Evolutionary conservation across 257 asterid species (phyloP), one percentile per base, ranked within the genome.

Genomic region (Haberlea rhodopensis): DNA sequence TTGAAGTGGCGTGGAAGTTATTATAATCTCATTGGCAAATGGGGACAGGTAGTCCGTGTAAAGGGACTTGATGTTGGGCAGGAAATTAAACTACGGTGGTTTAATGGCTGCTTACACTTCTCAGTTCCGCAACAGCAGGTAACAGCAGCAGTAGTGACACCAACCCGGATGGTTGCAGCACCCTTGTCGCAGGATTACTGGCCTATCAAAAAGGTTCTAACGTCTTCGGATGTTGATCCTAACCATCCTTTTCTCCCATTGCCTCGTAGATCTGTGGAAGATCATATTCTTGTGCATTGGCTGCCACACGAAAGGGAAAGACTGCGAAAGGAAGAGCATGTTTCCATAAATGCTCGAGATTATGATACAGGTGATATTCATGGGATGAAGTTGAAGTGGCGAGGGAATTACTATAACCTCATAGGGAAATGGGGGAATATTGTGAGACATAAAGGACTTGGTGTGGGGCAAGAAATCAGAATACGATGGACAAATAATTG

Each of bases 1-100:
- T 43, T 82, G 65, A 81, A 79, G 55, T 81, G 84, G 84, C 84
- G 87, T 34, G 87, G 87, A 62, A 81, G 87, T 53, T 78, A 81
- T 60, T 79, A 81, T 28, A 79, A 79, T 66, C 82, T 78, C 53
- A 76, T 78, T 16, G 87, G 87, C 9, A 82, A 79, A 63, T 82
- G 85, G 87, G 87, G 85, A 25, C 79, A 82, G 72, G 82, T 82
- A 19, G 80, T 82, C 46, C 81, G 85, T 5, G 81, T 79, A 18
- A 82, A 82, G 78, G 83, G 83, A 19, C 84, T 81, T 56, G 80
- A 79, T 43, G 87, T 81, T 8, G 87, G 87, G 56, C 84, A 79
- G 67, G 87, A 81, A 66, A 81, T 81, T 40, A 78, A 62, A 63
- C 73, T 81, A 6, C 65, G 87, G n/a, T 81, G 87, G 87, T 69